These are phyloP conservation scores for Penicillium goetzii DNA, from an alignment of 495 filamentous ascomycete species.

Conservation along the genomic window DNA sequence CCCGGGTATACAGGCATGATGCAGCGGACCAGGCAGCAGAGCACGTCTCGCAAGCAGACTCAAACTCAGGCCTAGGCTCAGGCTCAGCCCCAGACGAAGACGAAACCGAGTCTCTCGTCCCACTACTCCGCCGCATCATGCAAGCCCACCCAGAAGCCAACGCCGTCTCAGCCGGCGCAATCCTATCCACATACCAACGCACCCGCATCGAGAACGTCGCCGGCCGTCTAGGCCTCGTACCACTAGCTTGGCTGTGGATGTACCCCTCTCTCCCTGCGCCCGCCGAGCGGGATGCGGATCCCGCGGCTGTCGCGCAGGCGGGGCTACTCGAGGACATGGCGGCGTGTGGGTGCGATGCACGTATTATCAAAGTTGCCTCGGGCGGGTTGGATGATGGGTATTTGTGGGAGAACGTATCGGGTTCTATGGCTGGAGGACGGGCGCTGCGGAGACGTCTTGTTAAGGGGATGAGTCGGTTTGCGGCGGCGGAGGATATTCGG, in stretches of 20 bases:
- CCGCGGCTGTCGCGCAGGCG: slow-evolving; percentile 36
- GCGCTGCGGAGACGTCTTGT: slow-evolving; percentile 56
- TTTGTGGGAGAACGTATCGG: slow-evolving; percentile 78
- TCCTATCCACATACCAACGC: slow-evolving; percentile 92
- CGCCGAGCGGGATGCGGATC: slow-evolving; percentile 21
- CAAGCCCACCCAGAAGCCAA: slow-evolving; percentile 72
- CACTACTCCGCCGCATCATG: slow-evolving; percentile 67
- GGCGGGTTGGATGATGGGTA: slow-evolving; percentile 82
- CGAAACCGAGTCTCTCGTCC: slow-evolving; percentile 85
- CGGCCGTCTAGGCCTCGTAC: slow-evolving; percentile 70
- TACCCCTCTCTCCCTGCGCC: slow-evolving; percentile 70
- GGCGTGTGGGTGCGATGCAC: slow-evolving; percentile 71
- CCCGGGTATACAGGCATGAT: slow-evolving; percentile 34
- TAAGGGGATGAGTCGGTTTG: slow-evolving; percentile 70
- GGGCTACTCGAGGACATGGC: slow-evolving; percentile 81
- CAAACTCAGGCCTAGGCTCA: neutral
- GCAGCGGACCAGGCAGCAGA: slow-evolving; percentile 25
- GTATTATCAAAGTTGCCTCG: slow-evolving; percentile 93
- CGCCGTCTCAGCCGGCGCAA: slow-evolving; percentile 87
- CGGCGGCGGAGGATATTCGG: slow-evolving; percentile 49
- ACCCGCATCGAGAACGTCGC: slow-evolving; percentile 92
- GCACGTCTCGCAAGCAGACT: neutral
- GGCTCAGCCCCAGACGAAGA: slow-evolving; percentile 45
- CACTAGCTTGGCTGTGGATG: slow-evolving; percentile 89
- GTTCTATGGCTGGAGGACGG: slow-evolving; percentile 39